Base-by-base conservation (phyloP, 164 flowering plant species). In the Saururus chinensis region DNA sequence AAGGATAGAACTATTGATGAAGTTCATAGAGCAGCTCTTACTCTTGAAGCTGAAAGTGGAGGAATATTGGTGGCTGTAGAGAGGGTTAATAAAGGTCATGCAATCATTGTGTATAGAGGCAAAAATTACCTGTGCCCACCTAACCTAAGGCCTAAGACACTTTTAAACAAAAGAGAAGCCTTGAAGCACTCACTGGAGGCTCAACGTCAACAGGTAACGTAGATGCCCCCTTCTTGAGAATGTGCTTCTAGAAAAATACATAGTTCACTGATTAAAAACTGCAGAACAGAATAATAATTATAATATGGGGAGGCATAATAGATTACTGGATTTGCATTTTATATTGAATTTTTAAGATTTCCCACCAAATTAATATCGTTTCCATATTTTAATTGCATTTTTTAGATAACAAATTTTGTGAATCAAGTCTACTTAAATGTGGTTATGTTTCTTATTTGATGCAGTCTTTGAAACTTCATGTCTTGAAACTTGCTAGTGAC, bases 1-100 rank as follows among this genome's bases (percentile, higher is more conserved):
- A 84, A 79, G 8, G 77, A 76, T 60, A 77, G 75, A 71, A 71
- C 74, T 72, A 64, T 75, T 64, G 81, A 79, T 60, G 84, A 85
- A 66, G 82, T 77, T 59, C 73, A 78, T 51, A 75, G 64, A 60
- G 72, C 74, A 70, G 99, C 97, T 22, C 74, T 69, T 65, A 80
- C 74, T 53, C 80, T 95, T 60, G 96, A 95, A 69, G 81, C 88
- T 68, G 99, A 90, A 78, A 95, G 99, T 83, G 93, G 96, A 54
- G 99, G 99, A 57, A 81, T 87, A 77, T 68, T 95, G 75, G 90
- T 95, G 40, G 89, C 95, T 13, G 86, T 95, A 53, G 97, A 88
- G 76, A 80, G 79, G 74, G 86, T 87, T 53, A 81, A 71, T 35
- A 89, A 81, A 67, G 97, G 89, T 48, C 79, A 78, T 79, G 97